Conservation (phyloP, 176 grass and related monocot species). For the Lolium perenne region DNA sequence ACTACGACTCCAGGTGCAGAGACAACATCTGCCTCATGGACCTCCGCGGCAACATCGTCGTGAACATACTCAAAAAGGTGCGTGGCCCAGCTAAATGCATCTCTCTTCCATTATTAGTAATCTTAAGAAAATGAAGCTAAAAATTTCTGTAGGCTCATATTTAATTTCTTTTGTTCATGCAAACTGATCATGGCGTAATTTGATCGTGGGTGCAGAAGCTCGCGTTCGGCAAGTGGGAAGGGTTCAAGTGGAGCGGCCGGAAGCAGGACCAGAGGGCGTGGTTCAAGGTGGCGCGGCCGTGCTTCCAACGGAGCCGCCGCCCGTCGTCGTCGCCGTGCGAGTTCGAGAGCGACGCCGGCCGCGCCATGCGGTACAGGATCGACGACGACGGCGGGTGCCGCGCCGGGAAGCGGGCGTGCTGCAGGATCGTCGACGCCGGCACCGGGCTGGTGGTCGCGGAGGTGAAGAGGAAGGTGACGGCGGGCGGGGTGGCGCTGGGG, state of each 20-base stretch:
- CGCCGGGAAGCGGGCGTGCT: constrained; percentile 41
- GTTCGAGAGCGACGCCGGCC: constrained; percentile 33
- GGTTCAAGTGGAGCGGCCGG: constrained; percentile 38
- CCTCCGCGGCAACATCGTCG: constrained; percentile 51
- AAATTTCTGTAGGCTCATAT: neutral
- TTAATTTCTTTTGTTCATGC: too few species aligned
- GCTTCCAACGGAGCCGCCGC: constrained; percentile 38
- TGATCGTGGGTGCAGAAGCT: constrained; percentile 51
- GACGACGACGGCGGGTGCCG: constrained; percentile 23
- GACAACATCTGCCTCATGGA: constrained; percentile 68
- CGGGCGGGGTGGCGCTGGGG: constrained; percentile 55
- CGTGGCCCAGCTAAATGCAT: neutral
- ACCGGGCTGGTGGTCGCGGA: constrained; percentile 60
- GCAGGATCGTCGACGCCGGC: constrained; percentile 56
- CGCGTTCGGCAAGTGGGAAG: constrained; percentile 61
- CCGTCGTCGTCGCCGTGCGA: constrained; percentile 45
- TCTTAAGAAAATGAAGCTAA: neutral
- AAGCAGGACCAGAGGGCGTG: constrained; percentile 44
- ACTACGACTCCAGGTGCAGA: constrained; percentile 58
- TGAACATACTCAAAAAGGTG: constrained; percentile 64
- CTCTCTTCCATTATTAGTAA: neutral
- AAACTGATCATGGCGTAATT: neutral
- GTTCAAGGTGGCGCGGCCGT: constrained; percentile 57
- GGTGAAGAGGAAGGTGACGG: constrained; percentile 73
- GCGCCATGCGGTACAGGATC: constrained; percentile 46